Percentiles rank a stretch among this genome's conserved stretches.
These are phyloP conservation scores for Reutealis trisperma DNA, from an alignment of 345 rosid species.

Conservation along the genomic window DNA sequence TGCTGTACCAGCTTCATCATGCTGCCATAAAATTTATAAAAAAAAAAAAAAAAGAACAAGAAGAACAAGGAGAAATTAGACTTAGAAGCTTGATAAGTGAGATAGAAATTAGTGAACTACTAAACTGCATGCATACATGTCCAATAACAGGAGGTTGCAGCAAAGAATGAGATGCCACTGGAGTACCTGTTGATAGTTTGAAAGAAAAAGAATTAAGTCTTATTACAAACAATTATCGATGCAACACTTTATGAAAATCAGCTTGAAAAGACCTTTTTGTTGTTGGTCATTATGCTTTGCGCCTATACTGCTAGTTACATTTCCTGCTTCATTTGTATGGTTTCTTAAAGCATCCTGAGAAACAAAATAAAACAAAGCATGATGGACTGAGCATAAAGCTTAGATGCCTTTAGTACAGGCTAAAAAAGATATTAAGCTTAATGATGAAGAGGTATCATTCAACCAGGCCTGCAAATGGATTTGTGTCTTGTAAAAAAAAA, in stretches of 20 bases:
- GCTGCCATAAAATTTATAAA: slow-evolving; percentile 40
- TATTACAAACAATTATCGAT: slow-evolving; percentile 5
- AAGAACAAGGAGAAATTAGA: slow-evolving; percentile 12
- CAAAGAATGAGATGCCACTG: slow-evolving; percentile 23
- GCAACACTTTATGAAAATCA: slow-evolving; percentile 2
- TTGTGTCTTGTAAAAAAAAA: too few species aligned
- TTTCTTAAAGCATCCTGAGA: slow-evolving; percentile 40
- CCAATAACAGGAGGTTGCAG: slow-evolving; percentile 23
- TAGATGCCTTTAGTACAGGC: neutral
- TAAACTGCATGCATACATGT: slow-evolving; percentile 44
- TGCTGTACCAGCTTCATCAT: slow-evolving; percentile 24
- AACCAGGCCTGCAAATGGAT: neutral
- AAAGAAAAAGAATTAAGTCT: slow-evolving; percentile 10
- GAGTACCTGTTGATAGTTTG: slow-evolving; percentile 36
- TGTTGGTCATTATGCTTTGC: slow-evolving; percentile 20
- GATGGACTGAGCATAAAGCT: neutral
- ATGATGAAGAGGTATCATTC: neutral
- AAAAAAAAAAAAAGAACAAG: neutral
- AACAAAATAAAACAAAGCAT: neutral
- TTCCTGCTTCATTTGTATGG: slow-evolving; percentile 31
- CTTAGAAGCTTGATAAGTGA: slow-evolving; percentile 10
- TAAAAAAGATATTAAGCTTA: neutral
- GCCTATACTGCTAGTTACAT: slow-evolving; percentile 26
- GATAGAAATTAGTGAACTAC: slow-evolving; percentile 8
- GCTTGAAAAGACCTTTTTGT: slow-evolving; percentile 37